phyloP scores from a whole-genome alignment of 2,329 filamentous ascomycete genomes.

The Pseudocercospora ulei region DNA sequence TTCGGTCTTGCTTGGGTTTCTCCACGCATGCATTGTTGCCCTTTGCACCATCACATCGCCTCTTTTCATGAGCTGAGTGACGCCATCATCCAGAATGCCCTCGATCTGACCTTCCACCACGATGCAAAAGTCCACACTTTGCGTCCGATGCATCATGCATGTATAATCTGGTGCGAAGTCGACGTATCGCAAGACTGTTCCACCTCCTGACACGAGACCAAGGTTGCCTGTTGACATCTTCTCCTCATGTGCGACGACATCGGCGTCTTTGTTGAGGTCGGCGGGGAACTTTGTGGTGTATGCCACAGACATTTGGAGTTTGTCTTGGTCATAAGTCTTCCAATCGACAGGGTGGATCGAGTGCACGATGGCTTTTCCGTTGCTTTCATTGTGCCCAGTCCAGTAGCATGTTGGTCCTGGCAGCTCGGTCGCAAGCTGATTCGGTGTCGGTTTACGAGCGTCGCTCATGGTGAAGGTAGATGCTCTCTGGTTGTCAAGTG shows the following conservation, averaged over 20 bases:
- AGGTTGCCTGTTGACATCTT: conserved; percentile 39
- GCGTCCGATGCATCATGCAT: conserved; percentile 35
- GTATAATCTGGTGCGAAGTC: conserved; percentile 33
- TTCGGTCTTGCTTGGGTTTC: conserved; percentile 30
- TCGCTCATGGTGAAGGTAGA: conserved; percentile 14
- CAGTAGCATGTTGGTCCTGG: conserved; percentile 32
- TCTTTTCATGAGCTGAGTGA: conserved; percentile 30
- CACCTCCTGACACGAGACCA: conserved; percentile 44
- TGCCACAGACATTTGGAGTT: conserved; percentile 43
- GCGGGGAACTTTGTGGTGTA: conserved; percentile 47
- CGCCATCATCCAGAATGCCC: conserved; percentile 32
- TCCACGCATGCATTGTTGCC: conserved; percentile 34
- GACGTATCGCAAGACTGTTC: conserved; percentile 41
- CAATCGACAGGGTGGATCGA: conserved; percentile 30
- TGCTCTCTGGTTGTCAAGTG: no score
- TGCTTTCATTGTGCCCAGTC: conserved; percentile 30
- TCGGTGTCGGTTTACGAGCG: conserved; percentile 26
- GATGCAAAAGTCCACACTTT: conserved; percentile 35
- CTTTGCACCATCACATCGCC: conserved; percentile 36
- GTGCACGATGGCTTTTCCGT: conserved; percentile 33
- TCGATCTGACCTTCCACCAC: conserved; percentile 34
- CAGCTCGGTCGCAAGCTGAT: conserved; percentile 28
- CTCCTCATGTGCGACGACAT: conserved; percentile 41
- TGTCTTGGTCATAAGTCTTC: conserved; percentile 36
- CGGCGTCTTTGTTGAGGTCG: conserved; percentile 40